Base-by-base conservation (phyloP, 2,329 filamentous ascomycete species). In the Kalaharituber pfeilii region DNA sequence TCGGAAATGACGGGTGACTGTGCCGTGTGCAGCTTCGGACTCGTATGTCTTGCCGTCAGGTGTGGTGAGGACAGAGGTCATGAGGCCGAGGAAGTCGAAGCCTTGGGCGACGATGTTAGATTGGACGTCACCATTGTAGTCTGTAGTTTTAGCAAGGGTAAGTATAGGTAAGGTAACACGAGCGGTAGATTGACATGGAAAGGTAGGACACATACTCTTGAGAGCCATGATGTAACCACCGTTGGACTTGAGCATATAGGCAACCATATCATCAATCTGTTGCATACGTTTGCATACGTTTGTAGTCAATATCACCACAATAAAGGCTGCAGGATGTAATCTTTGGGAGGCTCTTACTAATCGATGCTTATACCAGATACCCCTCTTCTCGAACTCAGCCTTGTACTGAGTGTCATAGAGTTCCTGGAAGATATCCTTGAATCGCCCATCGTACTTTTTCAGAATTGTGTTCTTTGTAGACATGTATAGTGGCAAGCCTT, bases 401-500 rank as follows among this genome's bases (percentile, higher is more conserved):
- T 84, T 82, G 76, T 96, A 98, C 65, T 82, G 73, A 56, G 76
- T 77, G 60, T 96, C 86, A 72, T 89, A 98, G 65, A 96, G 80
- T 67, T 93, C 84, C 77, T 98, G 85, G 80, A 98, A 98, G 70
- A 96, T 93, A 67, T 98, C 91, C 81, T 96, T 96, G 80, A 98
- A 98, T 65, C 85, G 80, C 52, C 91, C 91, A 68, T 98, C 91
- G 73, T 98, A 98, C 71, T 88, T 89, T 78, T 98, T 98, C 64
- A 98, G 75, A 65, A 98, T 98, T 64, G 91, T 98, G 78, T 96
- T 96, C 83, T 98, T 98, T 72, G 91, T 98, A 78, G 86, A 94
- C 89, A 96, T 93, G 76, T 96, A 98, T 66, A 98, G 76, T n/a
- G 91, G 91, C 62, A 94, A 75, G 60, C 75, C 75, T 78, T 94